Percentiles rank a stretch among this genome's conserved stretches.
phyloP scores from a whole-genome alignment of 169 alveolate genomes.

The Amoebophrya sp. region DNA sequence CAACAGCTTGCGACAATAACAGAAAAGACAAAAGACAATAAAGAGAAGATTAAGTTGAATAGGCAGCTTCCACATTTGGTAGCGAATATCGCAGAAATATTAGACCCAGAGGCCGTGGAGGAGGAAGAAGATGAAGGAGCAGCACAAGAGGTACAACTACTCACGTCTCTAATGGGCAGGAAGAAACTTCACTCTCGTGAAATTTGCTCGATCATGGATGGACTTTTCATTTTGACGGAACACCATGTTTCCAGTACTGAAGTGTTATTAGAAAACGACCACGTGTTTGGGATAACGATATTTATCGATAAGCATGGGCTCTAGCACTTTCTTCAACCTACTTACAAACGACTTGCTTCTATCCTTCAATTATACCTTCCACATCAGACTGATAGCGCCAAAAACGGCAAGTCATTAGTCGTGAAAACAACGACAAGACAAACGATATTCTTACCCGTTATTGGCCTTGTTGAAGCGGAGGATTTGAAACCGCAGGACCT shows the following conservation, averaged over 20 bases:
- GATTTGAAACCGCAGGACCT: constrained; percentile 76
- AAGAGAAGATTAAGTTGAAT: constrained; percentile 89
- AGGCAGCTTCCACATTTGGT: constrained; percentile 97
- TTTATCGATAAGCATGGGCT: no score
- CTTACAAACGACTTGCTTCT: constrained; percentile 42
- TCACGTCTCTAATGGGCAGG: not conserved
- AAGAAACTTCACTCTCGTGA: not conserved
- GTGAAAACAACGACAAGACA: constrained; percentile 85
- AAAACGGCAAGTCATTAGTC: constrained; percentile 73
- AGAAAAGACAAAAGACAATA: constrained; percentile 59
- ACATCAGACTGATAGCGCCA: constrained; percentile 48
- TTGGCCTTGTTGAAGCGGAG: constrained; percentile 89
- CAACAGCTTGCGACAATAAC: not conserved
- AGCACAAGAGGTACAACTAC: constrained; percentile 43
- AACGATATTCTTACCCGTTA: constrained; percentile 96
- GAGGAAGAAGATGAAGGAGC: constrained; percentile 51
- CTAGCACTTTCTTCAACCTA: no score
- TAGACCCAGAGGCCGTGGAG: constrained; percentile 52
- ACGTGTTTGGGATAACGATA: constrained; percentile 43
- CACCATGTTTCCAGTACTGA: not conserved
- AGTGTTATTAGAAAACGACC: not conserved
- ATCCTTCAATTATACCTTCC: constrained; percentile 43
- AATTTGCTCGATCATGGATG: not conserved
- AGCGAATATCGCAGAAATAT: constrained; percentile 93
- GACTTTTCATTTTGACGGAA: not conserved